Conservation (phyloP, 164 flowering plant species). For the Nymphaea colorata region DNA sequence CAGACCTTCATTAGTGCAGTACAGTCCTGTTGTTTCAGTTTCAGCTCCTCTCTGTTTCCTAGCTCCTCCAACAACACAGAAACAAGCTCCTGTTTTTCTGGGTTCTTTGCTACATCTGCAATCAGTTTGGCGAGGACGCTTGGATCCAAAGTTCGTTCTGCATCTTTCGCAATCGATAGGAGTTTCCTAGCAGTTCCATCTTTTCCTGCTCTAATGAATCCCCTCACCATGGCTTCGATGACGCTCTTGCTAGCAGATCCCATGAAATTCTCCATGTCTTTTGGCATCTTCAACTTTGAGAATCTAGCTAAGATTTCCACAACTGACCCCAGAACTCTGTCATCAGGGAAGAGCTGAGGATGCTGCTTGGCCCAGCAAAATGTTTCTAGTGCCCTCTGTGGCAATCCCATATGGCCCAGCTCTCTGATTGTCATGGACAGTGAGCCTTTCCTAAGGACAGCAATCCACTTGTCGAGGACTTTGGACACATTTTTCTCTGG, state of each 20-base stretch:
- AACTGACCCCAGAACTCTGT: constrained; percentile 59
- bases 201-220: constrained; percentile 69
- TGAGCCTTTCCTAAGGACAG: constrained; percentile 66
- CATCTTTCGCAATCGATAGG: constrained; percentile 34
- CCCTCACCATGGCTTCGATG: constrained; percentile 71
- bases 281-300: constrained; percentile 44
- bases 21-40: constrained; percentile 63
- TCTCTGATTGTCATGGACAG: constrained; percentile 79
- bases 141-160: constrained; percentile 44
- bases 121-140: constrained; percentile 71
- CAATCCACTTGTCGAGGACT: constrained; percentile 43
- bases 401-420: constrained; percentile 79
- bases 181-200: constrained; percentile 59
- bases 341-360: constrained; percentile 72
- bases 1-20: constrained; percentile 79
- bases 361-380: constrained; percentile 82
- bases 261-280: constrained; percentile 37
- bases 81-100: constrained; percentile 44
- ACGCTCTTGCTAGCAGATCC: constrained; percentile 48
- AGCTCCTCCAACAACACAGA: constrained; percentile 54
- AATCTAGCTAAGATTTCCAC: constrained; percentile 68
- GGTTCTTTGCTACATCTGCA: constrained; percentile 62
- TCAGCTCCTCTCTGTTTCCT: constrained; percentile 60
- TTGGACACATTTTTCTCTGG: constrained; percentile 37
- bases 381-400: constrained; percentile 66